Percentiles rank a stretch among this genome's conserved stretches.
These are phyloP conservation scores for Buddleja alternifolia DNA, from an alignment of 257 asterid genomes.

Conservation along the genomic window DNA sequence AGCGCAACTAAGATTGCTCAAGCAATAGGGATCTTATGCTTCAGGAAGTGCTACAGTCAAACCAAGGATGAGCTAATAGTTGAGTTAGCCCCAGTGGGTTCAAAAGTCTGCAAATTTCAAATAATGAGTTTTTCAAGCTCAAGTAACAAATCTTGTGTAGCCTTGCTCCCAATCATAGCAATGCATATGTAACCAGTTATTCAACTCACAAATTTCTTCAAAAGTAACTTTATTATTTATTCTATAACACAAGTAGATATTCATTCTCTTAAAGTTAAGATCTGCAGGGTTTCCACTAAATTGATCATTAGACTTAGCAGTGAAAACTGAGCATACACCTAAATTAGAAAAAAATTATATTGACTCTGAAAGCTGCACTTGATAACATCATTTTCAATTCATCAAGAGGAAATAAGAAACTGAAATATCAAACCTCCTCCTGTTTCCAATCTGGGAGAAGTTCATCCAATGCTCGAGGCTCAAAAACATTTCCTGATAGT, in stretches of 20 bases:
- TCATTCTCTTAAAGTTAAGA: slow-evolving; percentile 8
- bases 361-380: slow-evolving; percentile 12
- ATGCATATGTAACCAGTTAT: neutral
- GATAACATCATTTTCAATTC: slow-evolving; percentile 19
- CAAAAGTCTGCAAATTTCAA: neutral
- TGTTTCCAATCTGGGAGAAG: slow-evolving; percentile 89
- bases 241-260: neutral
- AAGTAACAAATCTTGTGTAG: neutral
- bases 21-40: slow-evolving; percentile 4
- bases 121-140: neutral
- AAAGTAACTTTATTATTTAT: neutral
- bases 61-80: neutral
- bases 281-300: slow-evolving; percentile 1
- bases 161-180: neutral
- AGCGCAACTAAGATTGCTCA: neutral
- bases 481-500: slow-evolving; percentile 93
- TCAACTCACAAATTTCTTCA: slow-evolving; percentile 16
- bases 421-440: slow-evolving; percentile 63
- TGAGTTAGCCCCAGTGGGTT: slow-evolving; percentile 10
- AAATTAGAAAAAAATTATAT: neutral
- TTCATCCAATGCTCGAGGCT: slow-evolving; percentile 92
- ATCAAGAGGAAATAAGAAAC: slow-evolving; percentile 4
- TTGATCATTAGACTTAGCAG: neutral
- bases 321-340: neutral
- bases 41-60: slow-evolving; percentile 1